A percentile compares a stretch with the other conserved stretches of the same genome.
phyloP scores from a whole-genome alignment of 495 filamentous ascomycete species.

The Staphylotrichum tortipilum region DNA sequence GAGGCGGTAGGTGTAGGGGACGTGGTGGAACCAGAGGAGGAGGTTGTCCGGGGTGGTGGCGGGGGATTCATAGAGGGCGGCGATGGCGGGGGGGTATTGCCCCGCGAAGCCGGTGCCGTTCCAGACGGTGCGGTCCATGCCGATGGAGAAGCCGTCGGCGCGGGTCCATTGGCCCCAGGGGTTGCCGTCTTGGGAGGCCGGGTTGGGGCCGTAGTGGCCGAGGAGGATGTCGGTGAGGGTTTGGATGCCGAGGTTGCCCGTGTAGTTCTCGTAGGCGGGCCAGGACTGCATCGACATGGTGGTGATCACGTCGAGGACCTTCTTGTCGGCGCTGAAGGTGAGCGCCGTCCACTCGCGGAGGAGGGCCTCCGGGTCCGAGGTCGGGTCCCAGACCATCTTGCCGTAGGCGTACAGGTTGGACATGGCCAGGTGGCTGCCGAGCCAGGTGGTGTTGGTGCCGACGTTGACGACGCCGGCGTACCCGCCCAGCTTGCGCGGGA shows the following conservation, averaged over 20 bases:
- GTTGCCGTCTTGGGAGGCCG: conserved; percentile 58
- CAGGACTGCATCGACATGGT: conserved; percentile 60
- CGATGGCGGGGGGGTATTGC: conserved; percentile 56
- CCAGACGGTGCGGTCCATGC: conserved; percentile 62
- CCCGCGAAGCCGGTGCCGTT: conserved; percentile 59
- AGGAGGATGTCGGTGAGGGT: conserved; percentile 60
- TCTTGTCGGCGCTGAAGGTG: conserved; percentile 49
- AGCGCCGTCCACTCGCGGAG: conserved; percentile 58
- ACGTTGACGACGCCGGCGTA: conserved; percentile 64
- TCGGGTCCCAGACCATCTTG: conserved; percentile 54
- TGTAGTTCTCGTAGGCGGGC: conserved; percentile 64
- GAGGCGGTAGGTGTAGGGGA: conserved; percentile 56
- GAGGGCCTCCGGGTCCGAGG: conserved; percentile 35
- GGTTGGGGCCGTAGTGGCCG: conserved; percentile 60
- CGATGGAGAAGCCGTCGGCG: conserved; percentile 48
- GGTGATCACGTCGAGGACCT: conserved; percentile 50
- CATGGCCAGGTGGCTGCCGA: conserved; percentile 59
- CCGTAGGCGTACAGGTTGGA: conserved; percentile 68
- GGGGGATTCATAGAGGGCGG: conserved; percentile 47
- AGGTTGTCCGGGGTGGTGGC: conserved; percentile 61
- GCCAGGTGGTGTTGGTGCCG: conserved; percentile 57
- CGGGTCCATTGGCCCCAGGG: conserved; percentile 69
- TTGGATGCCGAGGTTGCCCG: conserved; percentile 61
- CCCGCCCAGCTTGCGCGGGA: conserved; percentile 50
- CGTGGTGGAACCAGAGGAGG: conserved; percentile 69